phyloP scores from a whole-genome alignment of 2,329 filamentous ascomycete species.

The Periconia sp. region DNA sequence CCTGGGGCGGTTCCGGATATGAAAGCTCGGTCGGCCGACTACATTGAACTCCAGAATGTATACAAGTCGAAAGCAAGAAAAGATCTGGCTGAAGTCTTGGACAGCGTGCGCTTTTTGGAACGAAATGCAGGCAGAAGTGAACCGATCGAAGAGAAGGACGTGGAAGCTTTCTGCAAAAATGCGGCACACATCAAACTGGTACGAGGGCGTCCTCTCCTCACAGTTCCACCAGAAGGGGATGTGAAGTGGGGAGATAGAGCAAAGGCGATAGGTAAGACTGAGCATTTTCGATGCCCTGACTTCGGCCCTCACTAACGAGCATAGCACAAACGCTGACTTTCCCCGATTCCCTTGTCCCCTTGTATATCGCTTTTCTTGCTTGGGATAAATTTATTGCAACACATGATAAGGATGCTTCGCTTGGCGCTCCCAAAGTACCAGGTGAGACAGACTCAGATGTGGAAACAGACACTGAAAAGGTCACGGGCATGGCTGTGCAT shows the following conservation, averaged over 20 bases:
- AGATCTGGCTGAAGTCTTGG: conserved; percentile 75
- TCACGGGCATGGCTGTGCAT: conserved; percentile 47
- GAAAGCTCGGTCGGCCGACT: conserved; percentile 91
- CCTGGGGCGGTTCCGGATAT: conserved; percentile 92
- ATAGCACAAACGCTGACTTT: conserved; percentile 44
- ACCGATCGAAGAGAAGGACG: conserved; percentile 67
- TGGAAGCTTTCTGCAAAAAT: conserved; percentile 94
- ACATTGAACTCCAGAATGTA: conserved; percentile 86
- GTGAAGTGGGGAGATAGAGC: conserved; percentile 52
- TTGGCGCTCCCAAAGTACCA: conserved; percentile 38
- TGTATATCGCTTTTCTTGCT: conserved; percentile 55
- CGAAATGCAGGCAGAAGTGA: conserved; percentile 50
- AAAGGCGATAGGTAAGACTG: conserved; percentile 55
- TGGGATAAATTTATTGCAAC: conserved; percentile 51
- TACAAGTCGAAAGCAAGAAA: conserved; percentile 86
- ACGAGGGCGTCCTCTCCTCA: conserved; percentile 60
- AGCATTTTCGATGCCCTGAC: not conserved
- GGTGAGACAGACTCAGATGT: conserved; percentile 35
- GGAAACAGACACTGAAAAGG: conserved; percentile 41
- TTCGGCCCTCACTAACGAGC: conserved; percentile 5
- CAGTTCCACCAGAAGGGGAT: conserved; percentile 46
- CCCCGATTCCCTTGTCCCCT: conserved; percentile 49
- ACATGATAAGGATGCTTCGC: conserved; percentile 40
- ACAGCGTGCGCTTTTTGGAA: conserved; percentile 62
- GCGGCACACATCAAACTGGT: conserved; percentile 91